Evolutionary conservation across 306 rosid genomes (phyloP).

Genomic region (Urtica urens): DNA sequence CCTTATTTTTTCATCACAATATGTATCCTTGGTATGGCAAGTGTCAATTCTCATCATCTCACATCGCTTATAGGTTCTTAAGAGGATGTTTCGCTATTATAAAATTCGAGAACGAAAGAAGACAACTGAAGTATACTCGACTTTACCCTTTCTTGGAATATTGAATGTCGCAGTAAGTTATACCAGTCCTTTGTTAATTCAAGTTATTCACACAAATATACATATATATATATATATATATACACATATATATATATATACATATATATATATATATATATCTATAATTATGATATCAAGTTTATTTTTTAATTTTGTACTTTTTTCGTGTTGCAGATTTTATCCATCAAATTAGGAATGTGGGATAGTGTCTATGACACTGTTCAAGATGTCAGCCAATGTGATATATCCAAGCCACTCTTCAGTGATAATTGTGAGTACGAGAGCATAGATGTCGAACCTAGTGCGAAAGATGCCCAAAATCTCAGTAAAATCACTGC

Average conservation of each 20-base stretch:
- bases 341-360: conserved; percentile 62
- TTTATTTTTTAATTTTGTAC: background rate
- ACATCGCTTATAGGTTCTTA: conserved; percentile 50
- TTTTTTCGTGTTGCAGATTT: conserved; percentile 38
- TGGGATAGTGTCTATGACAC: conserved; percentile 82
- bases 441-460: conserved; percentile 57
- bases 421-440: conserved; percentile 28
- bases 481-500: conserved; percentile 12
- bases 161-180: conserved; percentile 79
- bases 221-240: too few relatives aligned
- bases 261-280: too few relatives aligned
- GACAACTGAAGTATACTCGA: conserved; percentile 22
- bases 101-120: conserved; percentile 13
- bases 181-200: background rate
- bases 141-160: conserved; percentile 62
- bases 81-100: conserved; percentile 57
- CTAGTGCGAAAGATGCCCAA: conserved; percentile 26
- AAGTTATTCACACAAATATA: too few relatives aligned
- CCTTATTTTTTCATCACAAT: background rate
- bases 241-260: too few relatives aligned
- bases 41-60: conserved; percentile 11
- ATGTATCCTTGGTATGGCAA: conserved; percentile 11
- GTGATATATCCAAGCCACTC: conserved; percentile 26
- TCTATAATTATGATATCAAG: conserved; percentile 1
- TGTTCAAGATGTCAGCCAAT: conserved; percentile 41